Percentiles rank a stretch among this genome's conserved stretches.
Evolutionary conservation across 2,329 filamentous ascomycete genomes (phyloP).

Genomic region (Amphichorda felina): DNA sequence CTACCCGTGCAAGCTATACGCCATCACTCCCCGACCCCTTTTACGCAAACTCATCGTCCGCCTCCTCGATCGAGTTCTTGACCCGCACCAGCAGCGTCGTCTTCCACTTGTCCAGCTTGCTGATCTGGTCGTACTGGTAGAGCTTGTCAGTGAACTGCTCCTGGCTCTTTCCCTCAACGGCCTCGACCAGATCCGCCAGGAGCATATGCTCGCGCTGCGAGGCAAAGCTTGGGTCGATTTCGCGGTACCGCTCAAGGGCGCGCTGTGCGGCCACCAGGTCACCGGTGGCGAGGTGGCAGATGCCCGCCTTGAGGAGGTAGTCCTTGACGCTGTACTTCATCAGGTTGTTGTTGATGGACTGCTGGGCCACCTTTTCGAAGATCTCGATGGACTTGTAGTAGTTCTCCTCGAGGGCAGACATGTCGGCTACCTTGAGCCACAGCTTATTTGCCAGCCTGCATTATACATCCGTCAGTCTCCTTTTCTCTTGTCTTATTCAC

Average conservation of each 20-base stretch:
- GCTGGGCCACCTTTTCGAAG: conserved; percentile 73
- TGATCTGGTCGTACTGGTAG: conserved; percentile 84
- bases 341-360: conserved; percentile 75
- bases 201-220: conserved; percentile 73
- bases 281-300: conserved; percentile 66
- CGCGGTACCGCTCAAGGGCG: conserved; percentile 71
- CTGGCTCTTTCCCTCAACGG: conserved; percentile 66
- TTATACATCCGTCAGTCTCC: not conserved
- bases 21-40: too few relatives aligned
- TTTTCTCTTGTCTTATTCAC: not conserved
- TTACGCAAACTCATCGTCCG: conserved; percentile 16
- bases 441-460: conserved; percentile 79
- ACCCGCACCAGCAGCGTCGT: conserved; percentile 71
- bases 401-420: conserved; percentile 69
- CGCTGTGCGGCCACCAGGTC: conserved; percentile 71
- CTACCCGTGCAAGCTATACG: too few relatives aligned
- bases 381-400: conserved; percentile 74
- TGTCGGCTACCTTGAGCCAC: conserved; percentile 83
- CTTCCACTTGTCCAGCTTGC: conserved; percentile 96
- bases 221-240: conserved; percentile 66
- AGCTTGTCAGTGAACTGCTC: conserved; percentile 78
- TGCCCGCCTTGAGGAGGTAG: conserved; percentile 86
- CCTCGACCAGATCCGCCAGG: conserved; percentile 62
- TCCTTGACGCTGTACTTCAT: conserved; percentile 94
- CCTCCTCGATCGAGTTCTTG: conserved; percentile 68